Conservation (phyloP, 805 yeast genomes). For the Scheffersomyces ergatensis region DNA sequence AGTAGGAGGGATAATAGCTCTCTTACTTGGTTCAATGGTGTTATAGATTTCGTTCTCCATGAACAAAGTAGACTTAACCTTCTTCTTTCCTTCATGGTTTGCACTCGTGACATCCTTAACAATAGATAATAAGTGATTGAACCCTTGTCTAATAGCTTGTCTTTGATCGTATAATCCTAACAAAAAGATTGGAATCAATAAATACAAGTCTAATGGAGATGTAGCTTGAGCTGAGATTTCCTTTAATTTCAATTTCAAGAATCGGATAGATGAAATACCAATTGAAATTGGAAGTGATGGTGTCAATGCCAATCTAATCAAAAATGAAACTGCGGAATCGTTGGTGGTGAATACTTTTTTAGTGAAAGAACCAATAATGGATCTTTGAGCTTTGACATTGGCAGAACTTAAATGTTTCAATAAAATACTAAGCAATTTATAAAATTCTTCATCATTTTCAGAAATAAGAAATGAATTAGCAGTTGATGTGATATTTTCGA, state of each 20-base stretch:
- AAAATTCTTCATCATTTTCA: conserved; percentile 38
- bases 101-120: conserved; percentile 33
- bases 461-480: conserved; percentile 18
- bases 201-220: conserved; percentile 37
- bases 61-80: conserved; percentile 35
- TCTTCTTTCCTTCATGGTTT: conserved; percentile 30
- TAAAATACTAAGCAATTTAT: conserved; percentile 38
- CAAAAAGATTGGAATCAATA: conserved; percentile 57
- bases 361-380: conserved; percentile 11
- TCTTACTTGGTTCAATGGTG: conserved; percentile 33
- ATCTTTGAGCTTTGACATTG: conserved; percentile 11
- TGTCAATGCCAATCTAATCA: conserved; percentile 55
- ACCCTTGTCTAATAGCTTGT: conserved; percentile 45
- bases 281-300: conserved; percentile 57
- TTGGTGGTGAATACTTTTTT: conserved; percentile 30
- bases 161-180: conserved; percentile 53
- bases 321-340: conserved; percentile 54
- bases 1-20: conserved; percentile 61
- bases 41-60: conserved; percentile 62
- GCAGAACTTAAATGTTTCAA: conserved; percentile 38
- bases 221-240: conserved; percentile 16
- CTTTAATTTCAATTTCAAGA: conserved; percentile 34
- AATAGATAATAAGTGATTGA: conserved; percentile 16
- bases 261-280: conserved; percentile 48
- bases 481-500: conserved; percentile 12